A percentile compares a stretch with the other conserved stretches of the same genome.
These are phyloP conservation scores for Elaeis guineensis DNA, from an alignment of 176 grass and related monocot genomes.

Conservation along the genomic window DNA sequence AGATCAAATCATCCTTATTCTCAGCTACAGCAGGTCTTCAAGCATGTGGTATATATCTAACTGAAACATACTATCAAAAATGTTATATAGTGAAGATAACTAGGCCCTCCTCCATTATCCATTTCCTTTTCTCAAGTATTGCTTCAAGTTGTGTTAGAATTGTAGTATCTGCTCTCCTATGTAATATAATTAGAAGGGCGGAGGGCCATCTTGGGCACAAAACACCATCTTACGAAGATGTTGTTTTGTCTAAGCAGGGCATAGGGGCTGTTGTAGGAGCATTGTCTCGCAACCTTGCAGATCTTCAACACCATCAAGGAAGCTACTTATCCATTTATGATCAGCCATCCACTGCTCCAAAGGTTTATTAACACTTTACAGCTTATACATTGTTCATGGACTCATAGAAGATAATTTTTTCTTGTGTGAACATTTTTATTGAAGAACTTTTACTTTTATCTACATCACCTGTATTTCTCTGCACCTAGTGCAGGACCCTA, in stretches of 20 bases:
- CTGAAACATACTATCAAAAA: conserved; percentile 5
- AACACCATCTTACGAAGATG: not conserved
- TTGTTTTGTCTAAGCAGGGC: conserved; percentile 2
- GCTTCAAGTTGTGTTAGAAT: no score
- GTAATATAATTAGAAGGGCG: no score
- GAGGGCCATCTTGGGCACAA: no score
- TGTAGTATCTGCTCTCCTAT: not conserved
- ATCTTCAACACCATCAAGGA: conserved; percentile 16
- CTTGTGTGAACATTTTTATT: no score
- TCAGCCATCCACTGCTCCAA: conserved; percentile 3
- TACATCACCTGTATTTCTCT: not conserved
- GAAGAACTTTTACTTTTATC: not conserved
- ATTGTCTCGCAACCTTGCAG: conserved; percentile 15
- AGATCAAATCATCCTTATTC: conserved; percentile 99
- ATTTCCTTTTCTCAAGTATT: no score
- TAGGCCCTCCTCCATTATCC: no score
- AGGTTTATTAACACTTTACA: not conserved
- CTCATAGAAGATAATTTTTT: no score
- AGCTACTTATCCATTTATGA: conserved; percentile 19
- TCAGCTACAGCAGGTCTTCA: conserved; percentile 98
- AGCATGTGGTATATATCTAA: conserved; percentile 71
- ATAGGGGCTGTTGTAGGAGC: conserved; percentile 17
- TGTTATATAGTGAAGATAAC: no score
- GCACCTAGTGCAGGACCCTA: conserved; percentile 4
- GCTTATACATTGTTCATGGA: not conserved